Evolutionary conservation across 2,329 filamentous ascomycete genomes (phyloP), one percentile per base, ranked within the genome.

Genomic region (Zymoseptoria crescenta): DNA sequence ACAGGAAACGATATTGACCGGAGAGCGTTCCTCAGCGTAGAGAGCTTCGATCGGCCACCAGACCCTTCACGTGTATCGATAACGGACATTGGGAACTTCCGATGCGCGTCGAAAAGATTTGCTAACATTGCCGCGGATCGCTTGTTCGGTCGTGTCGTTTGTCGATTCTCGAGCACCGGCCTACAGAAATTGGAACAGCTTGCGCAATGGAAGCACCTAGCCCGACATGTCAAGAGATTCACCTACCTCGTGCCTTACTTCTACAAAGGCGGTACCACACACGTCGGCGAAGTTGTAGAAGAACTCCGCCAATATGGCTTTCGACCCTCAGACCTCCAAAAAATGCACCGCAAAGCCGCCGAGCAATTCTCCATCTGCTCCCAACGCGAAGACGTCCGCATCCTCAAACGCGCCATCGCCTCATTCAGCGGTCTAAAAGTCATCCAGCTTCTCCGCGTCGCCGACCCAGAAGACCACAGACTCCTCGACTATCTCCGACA

Each of bases 371-470:
- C 76, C 19, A 77, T 87, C 49, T 72, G 85, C 56, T 70, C 75
- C 45, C 76, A 75, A 2, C 71, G 77, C 54, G 75, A 80, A 61
- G 84, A 87, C 65, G 74, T 79, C 48, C 69, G 71, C 13, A 75
- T 82, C 19, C 72, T 87, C 35, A 80, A 77, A 59, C 77, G 78
- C 59, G 83, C 83, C 19, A 78, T 86, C 62, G 73, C 75, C 35
- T 79, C 80, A 1, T 87, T 88, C 66, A 80, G 77, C 1, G 78
- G 79, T 28, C 76, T 88, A 9, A 82, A 86, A 66, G 81, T 87
- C 67, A 79, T 88, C 55, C 84, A 87, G 61, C 79, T 88, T 13
- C 77, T 88, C 27, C 80, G 83, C 5, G 74, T 87, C 10, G 81
- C 84, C 63, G 84, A 87, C 61, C 75, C 80, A 60, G 77, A 82